A percentile compares a stretch with the other conserved stretches of the same genome.
phyloP scores from a whole-genome alignment of 2,329 filamentous ascomycete species.

The Bipolaris gigantea region DNA sequence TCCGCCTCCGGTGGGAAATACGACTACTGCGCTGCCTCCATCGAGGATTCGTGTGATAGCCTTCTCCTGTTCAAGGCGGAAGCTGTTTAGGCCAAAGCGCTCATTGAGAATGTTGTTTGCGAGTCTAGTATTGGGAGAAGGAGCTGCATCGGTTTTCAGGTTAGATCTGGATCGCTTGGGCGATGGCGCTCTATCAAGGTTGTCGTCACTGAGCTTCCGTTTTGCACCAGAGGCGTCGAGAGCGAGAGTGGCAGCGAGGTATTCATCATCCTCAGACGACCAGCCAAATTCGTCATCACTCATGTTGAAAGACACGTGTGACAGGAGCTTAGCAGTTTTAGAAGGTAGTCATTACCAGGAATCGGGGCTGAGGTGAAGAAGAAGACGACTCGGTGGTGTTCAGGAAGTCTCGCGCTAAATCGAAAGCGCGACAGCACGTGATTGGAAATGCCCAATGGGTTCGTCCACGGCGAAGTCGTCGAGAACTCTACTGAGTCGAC shows the following conservation, averaged over 20 bases:
- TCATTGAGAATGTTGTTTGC: constrained; percentile 43
- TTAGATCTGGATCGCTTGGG: constrained; percentile 6
- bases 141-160: background rate
- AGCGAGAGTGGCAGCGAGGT: constrained; percentile 4
- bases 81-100: constrained; percentile 47
- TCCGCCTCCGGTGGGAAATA: constrained; percentile 89
- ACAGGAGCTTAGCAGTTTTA: background rate
- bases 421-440: constrained; percentile 7
- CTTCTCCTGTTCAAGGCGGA: constrained; percentile 52
- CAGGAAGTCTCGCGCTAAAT: background rate
- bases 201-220: constrained; percentile 4
- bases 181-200: background rate
- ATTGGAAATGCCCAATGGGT: background rate
- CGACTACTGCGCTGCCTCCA: constrained; percentile 49
- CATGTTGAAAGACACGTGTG: background rate
- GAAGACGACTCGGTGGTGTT: background rate
- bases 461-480: background rate
- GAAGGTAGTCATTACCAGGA: background rate
- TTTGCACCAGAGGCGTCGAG: constrained; percentile 4
- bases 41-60: constrained; percentile 49
- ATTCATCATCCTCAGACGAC: constrained; percentile 13
- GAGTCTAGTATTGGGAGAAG: constrained; percentile 27
- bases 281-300: constrained; percentile 16
- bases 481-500: background rate
- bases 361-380: background rate